phyloP scores from a whole-genome alignment of 768 basidiomycete genomes.

The Candolleomyces aberdarensis region DNA sequence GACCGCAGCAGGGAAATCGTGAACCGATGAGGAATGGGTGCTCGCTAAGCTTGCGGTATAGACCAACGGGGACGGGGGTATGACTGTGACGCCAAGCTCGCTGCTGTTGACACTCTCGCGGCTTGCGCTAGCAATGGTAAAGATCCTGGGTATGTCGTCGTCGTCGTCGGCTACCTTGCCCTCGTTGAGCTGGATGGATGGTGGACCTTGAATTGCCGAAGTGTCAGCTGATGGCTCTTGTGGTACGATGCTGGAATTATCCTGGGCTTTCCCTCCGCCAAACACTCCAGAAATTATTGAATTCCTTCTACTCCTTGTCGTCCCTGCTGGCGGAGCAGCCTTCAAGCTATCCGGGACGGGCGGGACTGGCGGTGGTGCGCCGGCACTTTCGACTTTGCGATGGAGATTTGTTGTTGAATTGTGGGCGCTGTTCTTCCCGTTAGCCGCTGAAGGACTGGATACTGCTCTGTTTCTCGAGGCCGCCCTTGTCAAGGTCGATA shows the following conservation, averaged over 20 bases:
- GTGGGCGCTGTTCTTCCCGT: not conserved
- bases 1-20: not conserved
- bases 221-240: not conserved
- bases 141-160: conserved; percentile 7
- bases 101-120: conserved; percentile 12
- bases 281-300: conserved; percentile 4
- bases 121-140: not conserved
- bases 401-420: not conserved
- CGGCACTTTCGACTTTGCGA: not conserved
- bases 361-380: not conserved
- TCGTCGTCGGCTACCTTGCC: conserved; percentile 28
- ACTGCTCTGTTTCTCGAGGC: conserved; percentile 4
- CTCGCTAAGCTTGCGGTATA: conserved; percentile 19
- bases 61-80: conserved; percentile 42
- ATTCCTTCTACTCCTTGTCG: not conserved
- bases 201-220: not conserved
- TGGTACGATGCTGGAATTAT: conserved; percentile 4
- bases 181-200: conserved; percentile 8
- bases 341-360: conserved; percentile 1
- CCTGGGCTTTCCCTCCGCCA: conserved; percentile 4
- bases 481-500: not conserved
- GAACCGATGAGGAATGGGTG: conserved; percentile 19
- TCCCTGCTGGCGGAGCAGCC: not conserved
- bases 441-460: conserved; percentile 3
- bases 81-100: conserved; percentile 41